Percentiles rank a stretch among this genome's conserved stretches.
Conservation (phyloP, 768 basidiomycete species). For the Rhodotorula graminis region DNA sequence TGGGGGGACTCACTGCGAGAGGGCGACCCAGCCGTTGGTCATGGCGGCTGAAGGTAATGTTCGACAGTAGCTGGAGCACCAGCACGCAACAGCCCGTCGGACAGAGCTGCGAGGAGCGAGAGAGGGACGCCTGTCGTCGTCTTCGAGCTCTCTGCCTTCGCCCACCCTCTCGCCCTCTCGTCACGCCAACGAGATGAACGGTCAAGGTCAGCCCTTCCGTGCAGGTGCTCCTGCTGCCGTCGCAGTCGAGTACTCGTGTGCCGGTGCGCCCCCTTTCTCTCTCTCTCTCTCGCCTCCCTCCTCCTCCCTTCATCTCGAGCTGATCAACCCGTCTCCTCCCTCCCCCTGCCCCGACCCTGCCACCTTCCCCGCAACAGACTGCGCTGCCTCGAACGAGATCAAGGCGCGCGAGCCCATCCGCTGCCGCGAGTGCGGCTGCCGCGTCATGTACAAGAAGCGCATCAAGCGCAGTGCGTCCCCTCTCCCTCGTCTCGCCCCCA, state of each 20-base stretch:
- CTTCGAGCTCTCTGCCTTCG: neutral
- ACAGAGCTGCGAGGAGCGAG: neutral
- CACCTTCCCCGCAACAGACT: constrained; percentile 53
- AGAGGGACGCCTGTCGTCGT: neutral
- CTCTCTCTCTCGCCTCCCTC: neutral
- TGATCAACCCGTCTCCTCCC: no score
- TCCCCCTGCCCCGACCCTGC: neutral
- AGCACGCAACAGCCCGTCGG: no score
- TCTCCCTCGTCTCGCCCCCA: neutral
- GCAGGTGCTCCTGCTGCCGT: constrained; percentile 51
- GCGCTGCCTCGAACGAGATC: constrained; percentile 86
- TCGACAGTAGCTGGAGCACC: no score
- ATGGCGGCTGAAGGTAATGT: neutral
- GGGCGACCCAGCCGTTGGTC: neutral
- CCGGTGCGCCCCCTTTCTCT: neutral
- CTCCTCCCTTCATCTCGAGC: constrained; percentile 45
- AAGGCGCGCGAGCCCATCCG: constrained; percentile 86
- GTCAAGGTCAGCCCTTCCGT: constrained; percentile 17
- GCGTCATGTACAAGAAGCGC: constrained; percentile 98
- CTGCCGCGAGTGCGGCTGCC: constrained; percentile 92
- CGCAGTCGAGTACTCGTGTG: constrained; percentile 26
- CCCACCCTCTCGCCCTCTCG: neutral
- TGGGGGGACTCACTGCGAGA: constrained; percentile 42
- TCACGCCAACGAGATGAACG: neutral
- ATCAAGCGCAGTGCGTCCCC: constrained; percentile 75